A percentile compares a stretch with the other conserved stretches of the same genome.
Conservation (phyloP, 768 basidiomycete genomes). For the Hypholoma sublateritium region DNA sequence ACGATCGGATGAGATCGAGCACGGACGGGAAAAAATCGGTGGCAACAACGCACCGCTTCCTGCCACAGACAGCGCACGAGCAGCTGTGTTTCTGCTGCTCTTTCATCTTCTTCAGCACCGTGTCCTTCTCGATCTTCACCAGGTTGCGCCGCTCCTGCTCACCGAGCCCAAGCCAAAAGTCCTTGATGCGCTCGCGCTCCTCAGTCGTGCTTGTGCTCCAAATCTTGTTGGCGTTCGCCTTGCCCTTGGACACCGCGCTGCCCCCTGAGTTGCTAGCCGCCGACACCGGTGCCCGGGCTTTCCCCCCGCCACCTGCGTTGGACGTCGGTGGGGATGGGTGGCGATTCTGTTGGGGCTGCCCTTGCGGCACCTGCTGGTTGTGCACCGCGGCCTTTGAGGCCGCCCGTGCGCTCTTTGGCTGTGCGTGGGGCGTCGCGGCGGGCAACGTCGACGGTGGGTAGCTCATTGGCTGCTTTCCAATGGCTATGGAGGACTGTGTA, state of each 20-base stretch:
- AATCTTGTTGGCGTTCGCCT: constrained; percentile 73
- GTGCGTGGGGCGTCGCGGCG: constrained; percentile 19
- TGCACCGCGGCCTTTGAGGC: constrained; percentile 51
- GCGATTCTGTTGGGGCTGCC: constrained; percentile 38
- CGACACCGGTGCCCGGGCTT: constrained; percentile 23
- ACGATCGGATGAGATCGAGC: constrained; percentile 30
- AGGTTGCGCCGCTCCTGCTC: constrained; percentile 90
- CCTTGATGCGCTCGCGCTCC: constrained; percentile 96
- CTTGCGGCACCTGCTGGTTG: constrained; percentile 25
- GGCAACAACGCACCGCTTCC: constrained; percentile 67
- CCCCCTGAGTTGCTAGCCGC: constrained; percentile 34
- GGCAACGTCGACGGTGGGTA: constrained; percentile 39
- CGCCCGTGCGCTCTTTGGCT: constrained; percentile 44
- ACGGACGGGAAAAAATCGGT: constrained; percentile 17
- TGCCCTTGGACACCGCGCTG: constrained; percentile 23
- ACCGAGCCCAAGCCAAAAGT: constrained; percentile 94
- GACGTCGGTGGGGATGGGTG: constrained; percentile 51
- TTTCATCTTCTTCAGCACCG: constrained; percentile 98
- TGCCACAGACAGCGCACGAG: constrained; percentile 92
- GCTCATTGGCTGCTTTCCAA: constrained; percentile 92
- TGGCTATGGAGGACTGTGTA: constrained; percentile 76
- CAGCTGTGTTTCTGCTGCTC: constrained; percentile 98
- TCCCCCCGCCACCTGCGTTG: constrained; percentile 31
- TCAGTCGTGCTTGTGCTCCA: constrained; percentile 92
- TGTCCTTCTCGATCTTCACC: constrained; percentile 98